These are phyloP conservation scores for Aspergillus neotritici DNA, from an alignment of 2,329 filamentous ascomycete species.

Conservation along the genomic window DNA sequence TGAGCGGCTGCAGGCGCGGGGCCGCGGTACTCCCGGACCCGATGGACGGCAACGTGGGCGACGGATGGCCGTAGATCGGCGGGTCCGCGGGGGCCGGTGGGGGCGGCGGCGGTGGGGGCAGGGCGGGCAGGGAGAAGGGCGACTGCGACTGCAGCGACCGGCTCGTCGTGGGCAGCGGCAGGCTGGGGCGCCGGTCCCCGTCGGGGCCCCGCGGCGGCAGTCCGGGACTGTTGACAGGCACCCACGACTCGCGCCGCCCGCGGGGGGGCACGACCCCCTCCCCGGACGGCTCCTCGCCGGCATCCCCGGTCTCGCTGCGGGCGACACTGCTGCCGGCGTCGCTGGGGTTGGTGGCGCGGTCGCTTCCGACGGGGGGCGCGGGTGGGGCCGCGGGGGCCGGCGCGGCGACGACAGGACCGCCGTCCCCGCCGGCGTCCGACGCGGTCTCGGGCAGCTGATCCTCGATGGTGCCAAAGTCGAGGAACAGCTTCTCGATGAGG, in stretches of 20 bases:
- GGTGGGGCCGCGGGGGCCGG: no score
- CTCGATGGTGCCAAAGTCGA: conserved; percentile 36
- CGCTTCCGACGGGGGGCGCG: conserved; percentile 9
- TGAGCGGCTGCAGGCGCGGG: conserved; percentile 35
- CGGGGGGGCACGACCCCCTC: conserved; percentile 21
- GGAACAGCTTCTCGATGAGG: conserved; percentile 38
- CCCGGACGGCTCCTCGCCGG: conserved; percentile 19
- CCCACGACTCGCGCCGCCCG: conserved; percentile 38
- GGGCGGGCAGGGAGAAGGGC: conserved; percentile 30
- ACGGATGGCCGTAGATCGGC: conserved; percentile 25
- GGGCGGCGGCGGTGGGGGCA: conserved; percentile 28
- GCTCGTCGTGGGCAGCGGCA: conserved; percentile 33
- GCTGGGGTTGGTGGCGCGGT: conserved; percentile 31
- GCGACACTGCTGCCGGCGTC: conserved; percentile 38
- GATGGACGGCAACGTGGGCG: conserved; percentile 30
- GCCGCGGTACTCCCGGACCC: conserved; percentile 18
- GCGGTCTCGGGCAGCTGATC: conserved; percentile 32
- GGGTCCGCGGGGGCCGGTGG: conserved; percentile 12
- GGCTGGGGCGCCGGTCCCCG: conserved; percentile 34
- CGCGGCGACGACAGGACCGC: conserved; percentile 17
- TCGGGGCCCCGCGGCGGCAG: conserved; percentile 28
- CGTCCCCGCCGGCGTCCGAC: conserved; percentile 35
- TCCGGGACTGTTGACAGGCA: conserved; percentile 35
- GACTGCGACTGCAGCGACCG: conserved; percentile 31
- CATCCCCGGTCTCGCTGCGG: conserved; percentile 36